Conservation (phyloP, 257 asterid genomes). For the Lantana camara region DNA sequence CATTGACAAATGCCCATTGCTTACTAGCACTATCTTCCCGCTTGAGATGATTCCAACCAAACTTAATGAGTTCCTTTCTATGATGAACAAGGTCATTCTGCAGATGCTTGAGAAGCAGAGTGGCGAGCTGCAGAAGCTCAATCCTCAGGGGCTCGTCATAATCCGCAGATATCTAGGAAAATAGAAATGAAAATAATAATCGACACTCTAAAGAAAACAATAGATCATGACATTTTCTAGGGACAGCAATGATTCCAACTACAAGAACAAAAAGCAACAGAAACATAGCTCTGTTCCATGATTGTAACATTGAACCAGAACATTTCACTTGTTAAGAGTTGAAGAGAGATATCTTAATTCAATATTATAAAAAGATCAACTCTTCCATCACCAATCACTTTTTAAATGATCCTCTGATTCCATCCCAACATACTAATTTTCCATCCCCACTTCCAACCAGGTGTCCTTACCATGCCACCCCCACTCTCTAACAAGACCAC, state of each 20-base stretch:
- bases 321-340: not conserved
- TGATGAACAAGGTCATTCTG: slow-evolving; percentile 97
- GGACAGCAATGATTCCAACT: slow-evolving; percentile 2
- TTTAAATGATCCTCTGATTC: too few species aligned
- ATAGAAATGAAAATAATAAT: slow-evolving; percentile 17
- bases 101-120: slow-evolving; percentile 95
- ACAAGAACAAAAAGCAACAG: not conserved
- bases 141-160: slow-evolving; percentile 98
- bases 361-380: not conserved
- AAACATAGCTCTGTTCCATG: not conserved
- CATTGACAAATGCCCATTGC: slow-evolving; percentile 99
- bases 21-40: slow-evolving; percentile 99
- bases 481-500: not conserved
- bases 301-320: not conserved
- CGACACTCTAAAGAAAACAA: slow-evolving; percentile 16
- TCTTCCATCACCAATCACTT: slow-evolving; percentile 4
- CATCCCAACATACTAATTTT: slow-evolving; percentile 12
- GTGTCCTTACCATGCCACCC: not conserved
- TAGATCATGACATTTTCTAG: not conserved
- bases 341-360: not conserved
- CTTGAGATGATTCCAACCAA: slow-evolving; percentile 99
- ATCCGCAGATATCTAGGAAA: slow-evolving; percentile 75
- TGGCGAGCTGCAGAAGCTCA: slow-evolving; percentile 99
- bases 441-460: too few species aligned
- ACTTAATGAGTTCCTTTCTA: slow-evolving; percentile 93